Evolutionary conservation across 176 grass and related monocot genomes (phyloP).

Genomic region (Eleusine indica): DNA sequence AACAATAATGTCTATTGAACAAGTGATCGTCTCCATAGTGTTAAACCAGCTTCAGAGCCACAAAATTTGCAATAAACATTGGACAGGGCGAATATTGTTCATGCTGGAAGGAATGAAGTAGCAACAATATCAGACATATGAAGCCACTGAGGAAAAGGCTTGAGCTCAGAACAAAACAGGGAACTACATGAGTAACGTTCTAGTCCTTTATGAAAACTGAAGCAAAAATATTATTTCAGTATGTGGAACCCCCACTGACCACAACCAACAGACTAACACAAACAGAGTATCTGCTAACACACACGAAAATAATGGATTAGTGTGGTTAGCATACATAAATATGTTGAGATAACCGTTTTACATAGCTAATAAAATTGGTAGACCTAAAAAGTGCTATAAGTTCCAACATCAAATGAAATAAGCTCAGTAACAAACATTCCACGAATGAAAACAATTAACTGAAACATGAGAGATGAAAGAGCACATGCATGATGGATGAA

Average conservation of each 20-base stretch:
- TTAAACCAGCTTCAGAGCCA: conserved; percentile 1
- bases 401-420: conserved; percentile 15
- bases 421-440: not conserved
- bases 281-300: conserved; percentile 21
- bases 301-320: conserved; percentile 1
- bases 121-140: not conserved
- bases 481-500: not conserved
- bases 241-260: conserved; percentile 8
- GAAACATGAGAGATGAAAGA: not conserved
- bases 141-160: not conserved
- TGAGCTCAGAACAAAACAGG: conserved; percentile 12
- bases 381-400: not conserved
- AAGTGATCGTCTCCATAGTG: conserved; percentile 18
- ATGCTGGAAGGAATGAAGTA: not conserved
- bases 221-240: not conserved
- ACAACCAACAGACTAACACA: not conserved
- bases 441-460: conserved; percentile 1
- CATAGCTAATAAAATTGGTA: conserved; percentile 24
- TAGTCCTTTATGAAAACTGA: not conserved
- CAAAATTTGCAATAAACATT: not conserved
- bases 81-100: not conserved
- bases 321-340: conserved; percentile 15
- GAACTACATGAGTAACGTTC: not conserved
- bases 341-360: not conserved
- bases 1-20: conserved; percentile 4